A percentile compares a stretch with the other conserved stretches of the same genome.
Evolutionary conservation across 305 asterid genomes (phyloP).

Genomic region (Andrographis paniculata): DNA sequence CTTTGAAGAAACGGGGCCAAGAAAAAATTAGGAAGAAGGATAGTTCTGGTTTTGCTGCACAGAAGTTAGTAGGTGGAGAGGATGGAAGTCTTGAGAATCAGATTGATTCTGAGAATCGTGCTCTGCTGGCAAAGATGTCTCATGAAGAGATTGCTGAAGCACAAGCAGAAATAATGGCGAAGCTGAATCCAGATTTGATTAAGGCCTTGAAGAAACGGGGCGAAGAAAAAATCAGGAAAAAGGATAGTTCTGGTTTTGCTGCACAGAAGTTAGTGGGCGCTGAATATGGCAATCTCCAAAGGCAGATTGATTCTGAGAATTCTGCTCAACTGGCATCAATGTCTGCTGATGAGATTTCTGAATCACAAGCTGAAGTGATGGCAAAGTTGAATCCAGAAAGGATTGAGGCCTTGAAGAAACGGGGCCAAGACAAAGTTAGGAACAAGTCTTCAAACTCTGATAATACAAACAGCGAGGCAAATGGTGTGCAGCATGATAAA

Average conservation of each 20-base stretch:
- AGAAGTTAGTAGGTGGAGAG: constrained; percentile 29
- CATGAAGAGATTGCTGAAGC: constrained; percentile 80
- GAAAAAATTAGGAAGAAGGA: constrained; percentile 48
- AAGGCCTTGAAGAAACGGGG: constrained; percentile 50
- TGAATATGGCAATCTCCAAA: constrained; percentile 35
- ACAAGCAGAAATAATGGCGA: constrained; percentile 64
- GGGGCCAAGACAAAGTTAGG: constrained; percentile 54
- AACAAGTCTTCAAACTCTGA: constrained; percentile 34
- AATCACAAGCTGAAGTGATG: constrained; percentile 75
- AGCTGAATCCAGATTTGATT: constrained; percentile 60
- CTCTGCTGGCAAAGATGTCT: constrained; percentile 63
- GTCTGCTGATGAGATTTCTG: constrained; percentile 80
- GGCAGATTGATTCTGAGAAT: constrained; percentile 85
- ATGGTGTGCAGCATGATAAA: constrained; percentile 21
- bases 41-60: constrained; percentile 24
- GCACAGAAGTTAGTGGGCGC: constrained; percentile 26
- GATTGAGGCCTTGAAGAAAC: constrained; percentile 46
- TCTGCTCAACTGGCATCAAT: constrained; percentile 51
- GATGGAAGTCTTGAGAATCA: constrained; percentile 46
- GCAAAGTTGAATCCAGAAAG: constrained; percentile 59
- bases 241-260: constrained; percentile 29
- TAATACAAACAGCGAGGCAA: constrained; percentile 29
- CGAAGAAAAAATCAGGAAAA: constrained; percentile 47
- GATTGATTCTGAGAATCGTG: constrained; percentile 81
- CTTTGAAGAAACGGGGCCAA: constrained; percentile 51